These are phyloP conservation scores for Laetiporus sulphureus DNA, from an alignment of 1,284 basidiomycete genomes.

Conservation along the genomic window DNA sequence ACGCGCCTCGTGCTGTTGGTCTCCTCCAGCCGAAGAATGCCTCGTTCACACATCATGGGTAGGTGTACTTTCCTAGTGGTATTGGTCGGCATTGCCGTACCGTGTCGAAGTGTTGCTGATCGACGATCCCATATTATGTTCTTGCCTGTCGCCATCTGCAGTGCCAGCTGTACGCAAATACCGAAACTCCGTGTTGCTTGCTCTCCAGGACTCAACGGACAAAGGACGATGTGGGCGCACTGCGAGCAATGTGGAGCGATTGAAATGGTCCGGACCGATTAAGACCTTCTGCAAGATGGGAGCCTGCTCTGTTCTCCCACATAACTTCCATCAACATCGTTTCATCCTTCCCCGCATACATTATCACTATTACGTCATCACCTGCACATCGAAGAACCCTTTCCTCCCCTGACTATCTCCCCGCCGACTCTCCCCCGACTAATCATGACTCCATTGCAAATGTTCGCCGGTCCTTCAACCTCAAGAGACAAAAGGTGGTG, in stretches of 20 bases:
- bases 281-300: slow-evolving; percentile 9
- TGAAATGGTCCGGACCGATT: slow-evolving; percentile 77
- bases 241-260: slow-evolving; percentile 84
- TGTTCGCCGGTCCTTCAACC: too few relatives aligned
- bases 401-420: too few relatives aligned
- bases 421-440: too few relatives aligned
- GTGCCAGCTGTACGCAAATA: slow-evolving; percentile 67
- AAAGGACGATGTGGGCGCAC: slow-evolving; percentile 73
- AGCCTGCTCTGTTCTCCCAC: not conserved
- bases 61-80: slow-evolving; percentile 27
- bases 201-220: slow-evolving; percentile 28
- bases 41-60: slow-evolving; percentile 66
- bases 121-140: slow-evolving; percentile 18
- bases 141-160: slow-evolving; percentile 6
- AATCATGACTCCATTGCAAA: too few relatives aligned
- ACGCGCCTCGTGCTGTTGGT: slow-evolving; percentile 39
- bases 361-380: slow-evolving; percentile 2
- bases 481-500: too few relatives aligned
- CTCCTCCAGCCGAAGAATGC: slow-evolving; percentile 58
- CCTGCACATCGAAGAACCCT: too few relatives aligned
- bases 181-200: slow-evolving; percentile 45
- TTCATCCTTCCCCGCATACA: not conserved
- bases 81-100: not conserved
- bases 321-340: not conserved
- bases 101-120: slow-evolving; percentile 4